A percentile compares a stretch with the other conserved stretches of the same genome.
Conservation (phyloP, 75 land plant species). For the Cunninghamia lanceolata region DNA sequence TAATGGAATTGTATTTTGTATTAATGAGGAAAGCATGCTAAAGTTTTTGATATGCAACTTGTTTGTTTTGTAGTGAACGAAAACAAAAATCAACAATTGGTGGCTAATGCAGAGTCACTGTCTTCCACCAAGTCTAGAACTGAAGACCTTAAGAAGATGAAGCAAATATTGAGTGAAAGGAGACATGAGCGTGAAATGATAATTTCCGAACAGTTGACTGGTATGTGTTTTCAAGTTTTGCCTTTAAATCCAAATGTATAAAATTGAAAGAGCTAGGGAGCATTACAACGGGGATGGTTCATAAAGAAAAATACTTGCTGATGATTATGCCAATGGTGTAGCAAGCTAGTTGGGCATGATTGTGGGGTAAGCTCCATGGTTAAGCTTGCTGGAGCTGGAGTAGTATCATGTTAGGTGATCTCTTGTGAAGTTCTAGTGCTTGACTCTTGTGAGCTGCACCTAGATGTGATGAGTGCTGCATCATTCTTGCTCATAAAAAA, state of each 20-base stretch:
- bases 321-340: no score
- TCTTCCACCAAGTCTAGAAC: conserved; percentile 26
- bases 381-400: no score
- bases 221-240: not conserved
- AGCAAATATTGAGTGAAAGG: conserved; percentile 26
- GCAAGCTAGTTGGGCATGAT: no score
- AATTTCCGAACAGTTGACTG: conserved; percentile 32
- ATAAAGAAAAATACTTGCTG: no score
- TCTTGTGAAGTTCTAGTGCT: no score
- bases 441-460: no score
- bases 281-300: no score
- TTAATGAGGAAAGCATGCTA: not conserved
- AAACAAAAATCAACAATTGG: conserved; percentile 32
- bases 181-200: conserved; percentile 39
- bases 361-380: no score
- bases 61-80: conserved; percentile 37
- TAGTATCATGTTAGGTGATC: no score
- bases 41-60: not conserved
- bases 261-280: no score
- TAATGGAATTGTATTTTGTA: not conserved
- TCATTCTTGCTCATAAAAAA: no score
- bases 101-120: conserved; percentile 25
- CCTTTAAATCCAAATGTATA: not conserved
- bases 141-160: conserved; percentile 38
- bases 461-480: no score